These are phyloP conservation scores for Aspergillus calidoustus DNA, from an alignment of 2,329 filamentous ascomycete genomes.

Conservation along the genomic window DNA sequence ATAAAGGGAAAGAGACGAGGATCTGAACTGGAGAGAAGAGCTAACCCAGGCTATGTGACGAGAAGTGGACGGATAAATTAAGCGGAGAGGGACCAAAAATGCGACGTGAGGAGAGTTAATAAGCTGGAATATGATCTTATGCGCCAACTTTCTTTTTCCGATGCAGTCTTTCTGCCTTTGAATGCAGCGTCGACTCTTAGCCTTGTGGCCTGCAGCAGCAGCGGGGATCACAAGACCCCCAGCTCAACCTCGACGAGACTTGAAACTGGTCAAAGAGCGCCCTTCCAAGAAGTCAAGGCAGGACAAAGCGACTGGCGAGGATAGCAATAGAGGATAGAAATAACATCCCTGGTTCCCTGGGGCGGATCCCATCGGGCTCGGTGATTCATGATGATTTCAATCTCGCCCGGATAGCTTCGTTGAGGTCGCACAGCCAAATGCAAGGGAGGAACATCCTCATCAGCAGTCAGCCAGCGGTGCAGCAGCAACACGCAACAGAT, in stretches of 20 bases:
- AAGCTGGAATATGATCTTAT: neutral
- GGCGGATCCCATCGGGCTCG: neutral
- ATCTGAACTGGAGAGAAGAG: neutral
- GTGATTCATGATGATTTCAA: neutral
- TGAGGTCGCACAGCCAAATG: slow-evolving; percentile 4
- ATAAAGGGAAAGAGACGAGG: neutral
- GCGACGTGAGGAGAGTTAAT: slow-evolving; percentile 1
- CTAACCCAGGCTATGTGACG: slow-evolving; percentile 4
- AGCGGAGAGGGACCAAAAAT: slow-evolving; percentile 13
- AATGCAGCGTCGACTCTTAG: neutral
- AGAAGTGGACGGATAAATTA: slow-evolving; percentile 8
- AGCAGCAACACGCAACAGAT: neutral
- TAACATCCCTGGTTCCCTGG: neutral
- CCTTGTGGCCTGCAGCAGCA: neutral
- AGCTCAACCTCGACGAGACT: neutral
- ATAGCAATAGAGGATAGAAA: neutral
- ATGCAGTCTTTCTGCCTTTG: neutral
- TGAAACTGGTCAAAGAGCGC: neutral
- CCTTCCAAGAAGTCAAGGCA: neutral
- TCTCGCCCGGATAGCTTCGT: neutral
- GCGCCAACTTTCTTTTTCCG: slow-evolving; percentile 8
- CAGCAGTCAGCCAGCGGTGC: neutral
- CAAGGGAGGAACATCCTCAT: slow-evolving; percentile 7
- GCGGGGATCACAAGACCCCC: neutral
- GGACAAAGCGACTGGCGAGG: neutral